Evolutionary conservation across 371 early-diverging fungal genomes (phyloP), one percentile per base, ranked within the genome.

Genomic region (Rhizomucor pusillus): DNA sequence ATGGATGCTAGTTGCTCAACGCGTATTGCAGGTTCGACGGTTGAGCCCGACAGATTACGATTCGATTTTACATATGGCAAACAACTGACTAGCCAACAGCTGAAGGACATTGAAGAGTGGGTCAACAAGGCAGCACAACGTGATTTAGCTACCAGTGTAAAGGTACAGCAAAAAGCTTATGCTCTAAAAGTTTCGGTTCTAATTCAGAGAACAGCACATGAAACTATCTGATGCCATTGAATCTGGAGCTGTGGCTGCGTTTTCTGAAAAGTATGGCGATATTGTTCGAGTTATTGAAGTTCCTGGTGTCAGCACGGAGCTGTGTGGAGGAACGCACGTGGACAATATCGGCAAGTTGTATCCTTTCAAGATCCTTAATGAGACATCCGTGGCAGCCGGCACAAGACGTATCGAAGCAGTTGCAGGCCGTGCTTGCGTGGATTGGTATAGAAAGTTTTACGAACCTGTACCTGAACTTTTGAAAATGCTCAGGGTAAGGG

Each of bases 311-410:
- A 88, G 88, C 10, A 76, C 70, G 62, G 91, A 91, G 52, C 59
- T 89, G 14, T 91, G 91, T 59, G 84, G 86, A 54, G 91, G 91
- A 22, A 91, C 91, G 0, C 91, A 91, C 65, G 81, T 89, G 24
- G 71, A 73, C 16, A 63, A 82, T 40, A 68, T 89, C 0, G 63
- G 73, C 0, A 73, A 67, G 16, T 60, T 87, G 20, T 89, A 80
- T 57, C 91, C 91, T 10, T 88, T 91, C 71, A 82, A 84, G 49
- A 86, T 90, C 6, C 50, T 84, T 3, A 73, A 70, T 0, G 88
- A 88, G 58, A 77, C 85, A 11, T 87, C 89, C 1, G 83, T 89
- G 7, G 88, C 88, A 25, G 87, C 89, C 1, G 89, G 83, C 14
- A 88, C 89, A 12, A 69, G 91, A 23, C 77, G 91, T 25, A 89